phyloP scores from a whole-genome alignment of 352 stramenopile genomes.

The Pythium diclinum region DNA sequence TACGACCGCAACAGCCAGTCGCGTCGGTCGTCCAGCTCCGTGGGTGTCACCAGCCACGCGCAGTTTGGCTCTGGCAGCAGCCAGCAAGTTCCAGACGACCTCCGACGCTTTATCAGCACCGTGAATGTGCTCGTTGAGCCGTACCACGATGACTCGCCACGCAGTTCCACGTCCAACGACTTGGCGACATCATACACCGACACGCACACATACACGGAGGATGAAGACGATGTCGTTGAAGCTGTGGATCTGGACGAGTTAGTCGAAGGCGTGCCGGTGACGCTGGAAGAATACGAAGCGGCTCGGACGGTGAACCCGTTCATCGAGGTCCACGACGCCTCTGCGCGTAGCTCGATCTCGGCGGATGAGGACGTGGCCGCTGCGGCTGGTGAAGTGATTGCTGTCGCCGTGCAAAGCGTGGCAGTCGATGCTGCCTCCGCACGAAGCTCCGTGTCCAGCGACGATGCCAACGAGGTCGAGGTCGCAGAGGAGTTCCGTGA shows the following conservation, averaged over 20 bases:
- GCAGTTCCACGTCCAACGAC: conserved; percentile 14
- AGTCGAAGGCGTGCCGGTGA: background rate
- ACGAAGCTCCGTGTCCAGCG: conserved; percentile 12
- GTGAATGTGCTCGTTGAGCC: conserved; percentile 21
- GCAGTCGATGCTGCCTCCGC: background rate
- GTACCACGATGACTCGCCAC: conserved; percentile 21
- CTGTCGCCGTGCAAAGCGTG: background rate
- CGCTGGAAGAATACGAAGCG: background rate
- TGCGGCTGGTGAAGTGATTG: background rate
- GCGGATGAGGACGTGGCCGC: background rate
- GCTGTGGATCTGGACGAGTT: conserved; percentile 9
- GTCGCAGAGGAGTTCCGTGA: background rate
- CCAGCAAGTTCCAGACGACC: background rate
- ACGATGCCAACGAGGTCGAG: background rate
- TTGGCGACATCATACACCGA: background rate
- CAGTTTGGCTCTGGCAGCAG: background rate
- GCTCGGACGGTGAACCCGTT: conserved; percentile 9
- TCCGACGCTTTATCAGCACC: conserved; percentile 19
- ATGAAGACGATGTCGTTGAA: conserved; percentile 7
- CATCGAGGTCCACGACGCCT: conserved; percentile 8
- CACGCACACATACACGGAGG: background rate
- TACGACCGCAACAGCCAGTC: conserved; percentile 4
- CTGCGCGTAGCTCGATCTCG: conserved; percentile 10
- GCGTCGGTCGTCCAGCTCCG: background rate
- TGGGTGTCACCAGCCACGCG: background rate